A percentile compares a stretch with the other conserved stretches of the same genome.
Evolutionary conservation across 2,329 filamentous ascomycete species (phyloP).

Genomic region (Penicillium sp.): DNA sequence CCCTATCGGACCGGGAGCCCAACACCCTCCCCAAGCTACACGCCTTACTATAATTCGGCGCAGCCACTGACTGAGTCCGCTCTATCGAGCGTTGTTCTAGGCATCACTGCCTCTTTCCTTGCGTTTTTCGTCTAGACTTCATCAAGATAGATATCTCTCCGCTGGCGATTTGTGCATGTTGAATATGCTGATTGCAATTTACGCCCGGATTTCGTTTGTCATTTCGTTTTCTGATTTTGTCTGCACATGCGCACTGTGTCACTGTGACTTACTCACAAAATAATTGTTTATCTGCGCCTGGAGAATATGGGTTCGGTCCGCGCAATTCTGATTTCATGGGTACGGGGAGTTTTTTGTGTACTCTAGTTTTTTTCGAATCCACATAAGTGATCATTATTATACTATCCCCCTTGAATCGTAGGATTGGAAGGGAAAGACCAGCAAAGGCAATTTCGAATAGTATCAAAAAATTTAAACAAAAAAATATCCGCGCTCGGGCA

Average conservation of each 20-base stretch:
- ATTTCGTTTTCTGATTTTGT: not conserved
- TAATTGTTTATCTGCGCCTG: not conserved
- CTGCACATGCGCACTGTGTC: not conserved
- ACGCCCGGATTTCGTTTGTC: not conserved
- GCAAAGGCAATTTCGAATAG: no score
- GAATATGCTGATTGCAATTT: not conserved
- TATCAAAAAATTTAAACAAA: no score
- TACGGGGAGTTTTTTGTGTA: not conserved
- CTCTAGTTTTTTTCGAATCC: not conserved
- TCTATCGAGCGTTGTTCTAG: not conserved
- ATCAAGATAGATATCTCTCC: not conserved
- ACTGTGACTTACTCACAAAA: not conserved
- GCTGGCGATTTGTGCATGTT: not conserved
- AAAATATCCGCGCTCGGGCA: no score
- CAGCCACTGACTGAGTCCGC: constrained; percentile 1
- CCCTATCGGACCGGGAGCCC: constrained; percentile 3
- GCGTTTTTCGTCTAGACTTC: not conserved
- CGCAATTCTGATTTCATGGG: not conserved
- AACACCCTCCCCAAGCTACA: not conserved
- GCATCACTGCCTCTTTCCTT: not conserved
- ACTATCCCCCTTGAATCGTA: no score
- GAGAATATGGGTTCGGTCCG: not conserved
- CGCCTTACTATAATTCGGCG: constrained; percentile 16
- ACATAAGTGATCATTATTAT: not conserved
- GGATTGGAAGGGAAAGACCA: no score